A percentile compares a stretch with the other conserved stretches of the same genome.
phyloP scores from a whole-genome alignment of 208 protist species.

The Wallacemonas sp. region DNA sequence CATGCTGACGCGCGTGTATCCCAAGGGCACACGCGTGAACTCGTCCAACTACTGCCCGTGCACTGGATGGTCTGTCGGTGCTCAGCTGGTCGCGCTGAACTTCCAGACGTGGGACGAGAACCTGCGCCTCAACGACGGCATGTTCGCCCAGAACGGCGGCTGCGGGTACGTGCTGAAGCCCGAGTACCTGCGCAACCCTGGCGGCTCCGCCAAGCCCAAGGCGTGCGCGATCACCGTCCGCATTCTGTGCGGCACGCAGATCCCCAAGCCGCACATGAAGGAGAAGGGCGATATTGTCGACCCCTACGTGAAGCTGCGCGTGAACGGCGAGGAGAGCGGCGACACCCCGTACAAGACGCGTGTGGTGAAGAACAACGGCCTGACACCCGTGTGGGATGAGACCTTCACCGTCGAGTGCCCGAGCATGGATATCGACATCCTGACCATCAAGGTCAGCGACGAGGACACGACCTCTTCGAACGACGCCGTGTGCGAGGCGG shows the following conservation, averaged over 20 bases:
- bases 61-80: conserved; percentile 53
- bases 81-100: conserved; percentile 89
- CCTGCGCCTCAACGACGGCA: conserved; percentile 72
- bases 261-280: conserved; percentile 61
- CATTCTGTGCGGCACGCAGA: conserved; percentile 60
- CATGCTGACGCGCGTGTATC: conserved; percentile 90
- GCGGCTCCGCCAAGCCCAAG: conserved; percentile 19
- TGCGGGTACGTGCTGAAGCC: conserved; percentile 94
- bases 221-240: conserved; percentile 34
- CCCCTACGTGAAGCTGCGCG: conserved; percentile 61
- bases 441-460: conserved; percentile 56
- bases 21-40: conserved; percentile 78
- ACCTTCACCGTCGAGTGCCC: conserved; percentile 40
- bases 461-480: conserved; percentile 43
- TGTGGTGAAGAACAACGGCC: conserved; percentile 71
- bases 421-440: conserved; percentile 52
- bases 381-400: conserved; percentile 69
- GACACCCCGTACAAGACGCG: conserved; percentile 33
- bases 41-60: conserved; percentile 89
- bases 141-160: conserved; percentile 85
- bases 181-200: conserved; percentile 29
- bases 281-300: conserved; percentile 74
- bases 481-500: conserved; percentile 46
- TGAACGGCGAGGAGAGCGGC: conserved; percentile 36
- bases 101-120: conserved; percentile 69